Percentiles rank a stretch among this genome's conserved stretches.
phyloP scores from a whole-genome alignment of 768 basidiomycete species.

The Boletellus ananas region DNA sequence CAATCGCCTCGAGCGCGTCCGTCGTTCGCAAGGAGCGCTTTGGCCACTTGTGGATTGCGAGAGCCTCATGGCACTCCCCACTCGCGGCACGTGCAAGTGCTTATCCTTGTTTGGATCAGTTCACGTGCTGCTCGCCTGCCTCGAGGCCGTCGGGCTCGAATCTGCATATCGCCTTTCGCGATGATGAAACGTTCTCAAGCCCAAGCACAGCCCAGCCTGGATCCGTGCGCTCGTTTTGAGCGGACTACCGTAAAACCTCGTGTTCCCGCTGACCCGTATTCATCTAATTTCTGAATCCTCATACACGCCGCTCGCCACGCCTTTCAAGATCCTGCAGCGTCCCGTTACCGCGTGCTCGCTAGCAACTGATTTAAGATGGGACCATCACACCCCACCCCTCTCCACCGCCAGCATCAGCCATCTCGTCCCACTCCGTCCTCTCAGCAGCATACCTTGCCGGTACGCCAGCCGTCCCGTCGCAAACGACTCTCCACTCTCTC shows the following conservation, averaged over 20 bases:
- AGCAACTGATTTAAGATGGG: slow-evolving; percentile 28
- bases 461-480: slow-evolving; percentile 31
- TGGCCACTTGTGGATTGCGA: no score
- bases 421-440: slow-evolving; percentile 19
- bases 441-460: slow-evolving; percentile 17
- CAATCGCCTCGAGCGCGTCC: no score
- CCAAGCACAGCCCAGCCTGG: slow-evolving; percentile 19
- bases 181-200: slow-evolving; percentile 14
- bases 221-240: slow-evolving; percentile 23
- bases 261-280: slow-evolving; percentile 22
- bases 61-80: no score
- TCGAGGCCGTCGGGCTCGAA: slow-evolving; percentile 18
- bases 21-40: no score
- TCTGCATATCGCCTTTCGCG: background rate
- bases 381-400: slow-evolving; percentile 21
- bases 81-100: background rate
- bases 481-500: slow-evolving; percentile 32
- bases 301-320: slow-evolving; percentile 31
- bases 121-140: slow-evolving; percentile 16
- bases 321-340: slow-evolving; percentile 21
- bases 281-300: slow-evolving; percentile 6
- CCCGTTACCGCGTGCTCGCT: slow-evolving; percentile 29
- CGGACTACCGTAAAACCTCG: slow-evolving; percentile 22
- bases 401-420: slow-evolving; percentile 24
- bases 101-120: background rate